Base-by-base conservation (phyloP, 129 eudicot genomes). In the Flaveria robusta region DNA sequence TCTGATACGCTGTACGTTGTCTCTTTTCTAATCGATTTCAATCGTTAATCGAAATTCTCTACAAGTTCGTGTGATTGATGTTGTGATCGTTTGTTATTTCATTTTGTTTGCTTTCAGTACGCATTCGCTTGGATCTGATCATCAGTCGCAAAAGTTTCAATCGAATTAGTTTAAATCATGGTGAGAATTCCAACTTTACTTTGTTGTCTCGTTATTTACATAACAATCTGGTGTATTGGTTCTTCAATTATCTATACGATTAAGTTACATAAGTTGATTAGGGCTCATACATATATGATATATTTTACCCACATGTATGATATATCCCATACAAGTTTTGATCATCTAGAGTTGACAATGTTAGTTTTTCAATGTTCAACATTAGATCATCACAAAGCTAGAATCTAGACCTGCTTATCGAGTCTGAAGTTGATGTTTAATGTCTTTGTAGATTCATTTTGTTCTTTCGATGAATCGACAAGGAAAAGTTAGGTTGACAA, bases 401-500 rank as follows among this genome's bases (percentile, higher is more conserved):
- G 59, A 51, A 7, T 16, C 13, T 54, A 6, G 31, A 56, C 3
- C 59, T 51, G 59, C 13, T 26, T 26, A 26, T 26, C 9, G 12
- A 9, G 24, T 26, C 7, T 12, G 14, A 24, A n/a, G 34, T 22
- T 26, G 66, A 11, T 59, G 37, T 24, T 59, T 23, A 12, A 60
- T 60, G 66, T 62, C 22, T 23, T 70, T 79, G 60, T 75, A 89
- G 91, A 87, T 89, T 81, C 96, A 89, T 79, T 91, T 87, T 52
- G 96, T 93, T 77, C 86, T 93, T 54, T 74, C 88, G 18, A 85
- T 93, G 55, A 90, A 87, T 83, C 83, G 98, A 43, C 98, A 93
- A 76, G 98, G 98, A 67, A 93, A 90, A 83, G 98, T 93, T 56
- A 85, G 98, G 85, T 75, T 93, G 78, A 93, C 95, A 59, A 93